Evolutionary conservation across 78 protist genomes (phyloP), one percentile per base, ranked within the genome.

Genomic region (Dictyostelium capitatum): DNA sequence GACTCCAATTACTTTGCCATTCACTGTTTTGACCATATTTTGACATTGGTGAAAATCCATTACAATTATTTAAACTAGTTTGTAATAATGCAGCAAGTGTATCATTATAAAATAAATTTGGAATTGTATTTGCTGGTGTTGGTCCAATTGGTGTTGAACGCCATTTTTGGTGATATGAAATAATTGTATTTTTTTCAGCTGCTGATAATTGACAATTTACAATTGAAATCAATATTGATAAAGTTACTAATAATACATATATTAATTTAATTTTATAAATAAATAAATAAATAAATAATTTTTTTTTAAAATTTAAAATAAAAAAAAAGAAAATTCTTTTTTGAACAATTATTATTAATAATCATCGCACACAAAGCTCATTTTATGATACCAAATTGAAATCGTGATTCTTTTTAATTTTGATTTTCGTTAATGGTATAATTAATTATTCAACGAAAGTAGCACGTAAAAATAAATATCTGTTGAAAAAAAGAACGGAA

Each of bases 81-180:
- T 83, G 75, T 1, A 83, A 73, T 10, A 30, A 17, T 0, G 53
- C 0, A 20, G 80, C 65, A 28, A 83, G 72, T 32, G 80, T 43
- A 53, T 20, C 46, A 56, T 53, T 56, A 37, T 67, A 83, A 0
- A 25, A 14, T 17, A 83, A 46, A 6, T 8, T 2, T 8, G 80
- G 53, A 14, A 83, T 20, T 62, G 70, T 30, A 7, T 6, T 11
- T 12, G 32, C 30, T 2, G 82, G 23, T 25, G 91, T 19, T 43
- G 91, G 91, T 9, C 67, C 67, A 50, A 47, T 51, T 11, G 82
- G 77, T 23, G 54, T 57, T 1, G 82, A 50, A 73, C 91, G 72
- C 91, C 80, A 73, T 56, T 37, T 23, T 10, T 72, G 72, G n/a
- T 83, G 91, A n/a, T 46, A 74, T 1, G 7, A 3, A 3, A n/a